Evolutionary conservation across 192 early-diverging fungal genomes (phyloP).

Genomic region (Coemansia sp.): DNA sequence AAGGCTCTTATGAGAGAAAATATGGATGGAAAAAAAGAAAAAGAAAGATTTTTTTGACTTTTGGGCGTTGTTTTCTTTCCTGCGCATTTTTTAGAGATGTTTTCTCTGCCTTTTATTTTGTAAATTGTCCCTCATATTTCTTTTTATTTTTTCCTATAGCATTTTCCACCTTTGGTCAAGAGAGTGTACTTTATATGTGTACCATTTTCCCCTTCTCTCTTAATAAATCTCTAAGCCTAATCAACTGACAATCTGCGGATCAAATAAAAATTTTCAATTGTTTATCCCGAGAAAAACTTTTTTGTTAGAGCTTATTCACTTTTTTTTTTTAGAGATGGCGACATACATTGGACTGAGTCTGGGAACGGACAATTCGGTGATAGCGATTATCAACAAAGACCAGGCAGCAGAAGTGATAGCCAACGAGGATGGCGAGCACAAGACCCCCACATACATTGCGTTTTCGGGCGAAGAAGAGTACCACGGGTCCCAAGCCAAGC

Average conservation of each 20-base stretch:
- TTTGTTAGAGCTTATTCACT: no score
- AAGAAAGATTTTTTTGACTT: not conserved
- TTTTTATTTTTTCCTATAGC: no score
- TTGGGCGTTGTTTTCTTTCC: not conserved
- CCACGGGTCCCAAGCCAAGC: constrained; percentile 70
- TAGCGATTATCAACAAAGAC: constrained; percentile 80
- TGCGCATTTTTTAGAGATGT: not conserved
- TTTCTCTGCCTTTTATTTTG: constrained; percentile 2
- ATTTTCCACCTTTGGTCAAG: no score
- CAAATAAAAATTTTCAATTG: no score
- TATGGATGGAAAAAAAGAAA: not conserved
- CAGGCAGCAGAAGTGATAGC: constrained; percentile 80
- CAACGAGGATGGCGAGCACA: constrained; percentile 97
- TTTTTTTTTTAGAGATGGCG: constrained; percentile 4
- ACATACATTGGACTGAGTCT: constrained; percentile 77
- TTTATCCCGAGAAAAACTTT: no score
- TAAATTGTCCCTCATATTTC: no score
- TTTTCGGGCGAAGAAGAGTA: constrained; percentile 91
- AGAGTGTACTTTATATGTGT: no score
- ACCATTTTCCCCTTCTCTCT: no score
- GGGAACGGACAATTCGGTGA: constrained; percentile 81
- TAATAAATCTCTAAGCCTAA: no score
- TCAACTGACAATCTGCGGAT: no score
- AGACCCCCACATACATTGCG: constrained; percentile 90
- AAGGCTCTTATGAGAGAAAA: no score